Base-by-base conservation (phyloP, 805 yeast species). In the Teunomyces lycoperdinae region DNA sequence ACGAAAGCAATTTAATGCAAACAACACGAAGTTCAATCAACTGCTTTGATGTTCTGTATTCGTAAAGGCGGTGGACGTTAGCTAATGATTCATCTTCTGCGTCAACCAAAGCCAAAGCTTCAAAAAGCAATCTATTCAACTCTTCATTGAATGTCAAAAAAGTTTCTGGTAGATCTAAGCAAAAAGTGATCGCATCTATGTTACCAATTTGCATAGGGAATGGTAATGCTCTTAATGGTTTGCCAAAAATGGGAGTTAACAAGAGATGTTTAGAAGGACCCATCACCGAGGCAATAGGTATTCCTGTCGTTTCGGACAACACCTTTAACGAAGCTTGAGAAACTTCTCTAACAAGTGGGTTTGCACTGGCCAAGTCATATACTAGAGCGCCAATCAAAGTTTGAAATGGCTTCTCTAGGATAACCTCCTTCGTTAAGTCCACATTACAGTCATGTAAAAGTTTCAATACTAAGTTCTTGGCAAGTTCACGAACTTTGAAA, bases 151-250 rank as follows among this genome's bases (percentile, higher is more conserved):
- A 92, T 8, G 85, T 84, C 54, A 92, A 70, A 56, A 92, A 90
- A 0, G 96, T 78, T 52, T 86, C 79, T 9, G 89, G 94, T 43
- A 92, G 73, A 1, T 85, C 82, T 49, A 94, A 70, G 61, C 97
- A 92, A 65, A 84, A 95, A 0, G 96, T 84, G n/a, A 94, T 88
- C 1, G 98, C 98, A 66, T 94, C 98, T 51, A 94, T 91, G 63
- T 94, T 91, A 32, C 99, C 99, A 48, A 94, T 94, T 68, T 95
- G 99, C 96, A 92, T 94, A 4, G 96, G 94, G 70, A 95, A 94
- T 0, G 99, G 99, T 51, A 94, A 74, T 0, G 99, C 99, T 53
- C 99, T 77, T 49, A 94, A 69, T 0, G 99, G 99, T 62, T 94
- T 94, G 3, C 96, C 96, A 72, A 94, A 95, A 17, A 94, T 94